Conservation (phyloP, 345 rosid genomes). For the Syzygium oleosum region DNA sequence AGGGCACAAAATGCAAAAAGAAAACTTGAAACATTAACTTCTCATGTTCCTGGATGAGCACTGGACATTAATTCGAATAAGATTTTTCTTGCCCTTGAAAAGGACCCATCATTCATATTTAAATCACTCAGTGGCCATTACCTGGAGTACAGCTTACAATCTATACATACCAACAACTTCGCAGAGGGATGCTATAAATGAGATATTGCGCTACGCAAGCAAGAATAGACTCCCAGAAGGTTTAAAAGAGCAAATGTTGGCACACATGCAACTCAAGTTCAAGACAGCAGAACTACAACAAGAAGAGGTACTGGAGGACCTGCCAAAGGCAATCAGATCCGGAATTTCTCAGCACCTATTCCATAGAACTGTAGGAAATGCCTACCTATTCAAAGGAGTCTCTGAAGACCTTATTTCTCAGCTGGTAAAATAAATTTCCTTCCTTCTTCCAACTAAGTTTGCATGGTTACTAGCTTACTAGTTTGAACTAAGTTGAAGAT, state of each 20-base stretch:
- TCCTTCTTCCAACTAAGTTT: neutral
- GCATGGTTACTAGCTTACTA: neutral
- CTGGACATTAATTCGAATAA: neutral
- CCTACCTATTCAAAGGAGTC: slow-evolving; percentile 72
- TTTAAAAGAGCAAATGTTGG: slow-evolving; percentile 82
- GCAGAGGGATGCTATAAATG: slow-evolving; percentile 77
- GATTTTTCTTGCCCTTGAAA: neutral
- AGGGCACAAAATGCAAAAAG: neutral
- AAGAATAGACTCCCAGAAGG: slow-evolving; percentile 81
- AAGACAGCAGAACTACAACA: slow-evolving; percentile 78
- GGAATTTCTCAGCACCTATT: slow-evolving; percentile 81
- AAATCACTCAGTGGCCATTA: neutral
- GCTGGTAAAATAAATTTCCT: slow-evolving; percentile 30
- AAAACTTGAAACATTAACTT: neutral
- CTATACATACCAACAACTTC: neutral
- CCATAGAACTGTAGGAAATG: slow-evolving; percentile 32
- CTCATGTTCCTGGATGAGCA: neutral
- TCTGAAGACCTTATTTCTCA: slow-evolving; percentile 67
- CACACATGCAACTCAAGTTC: slow-evolving; percentile 90
- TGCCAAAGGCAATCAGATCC: slow-evolving; percentile 89
- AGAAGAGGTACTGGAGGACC: slow-evolving; percentile 70
- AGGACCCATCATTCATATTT: neutral
- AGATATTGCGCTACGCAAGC: slow-evolving; percentile 64
- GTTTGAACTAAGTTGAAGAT: neutral
- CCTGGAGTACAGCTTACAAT: neutral